Conservation (phyloP, 257 asterid species). For the Ophiorrhiza pumila region DNA sequence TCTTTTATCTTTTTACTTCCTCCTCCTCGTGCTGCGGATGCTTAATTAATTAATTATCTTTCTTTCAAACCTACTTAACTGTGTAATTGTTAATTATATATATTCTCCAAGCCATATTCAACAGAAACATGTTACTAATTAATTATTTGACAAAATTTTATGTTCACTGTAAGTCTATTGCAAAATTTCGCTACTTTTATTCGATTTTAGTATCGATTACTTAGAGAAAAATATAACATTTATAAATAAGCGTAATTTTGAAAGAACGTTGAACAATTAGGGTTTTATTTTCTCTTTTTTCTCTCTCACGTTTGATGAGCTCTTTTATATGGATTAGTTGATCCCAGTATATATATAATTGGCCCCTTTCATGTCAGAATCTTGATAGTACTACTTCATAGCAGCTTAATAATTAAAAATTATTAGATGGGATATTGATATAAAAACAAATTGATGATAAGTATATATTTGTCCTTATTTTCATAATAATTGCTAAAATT, state of each 20-base stretch:
- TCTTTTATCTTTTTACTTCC: not conserved
- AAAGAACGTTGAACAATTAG: too few species aligned
- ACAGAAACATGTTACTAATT: too few species aligned
- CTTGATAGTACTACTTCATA: not conserved
- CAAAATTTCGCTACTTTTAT: too few species aligned
- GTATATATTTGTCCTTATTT: constrained; percentile 21
- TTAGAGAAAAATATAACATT: too few species aligned
- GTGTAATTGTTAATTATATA: too few species aligned
- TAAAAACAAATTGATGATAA: not conserved
- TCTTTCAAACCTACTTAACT: not conserved
- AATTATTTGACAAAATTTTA: too few species aligned
- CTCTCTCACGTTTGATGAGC: not conserved
- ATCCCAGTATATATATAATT: not conserved
- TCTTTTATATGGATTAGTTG: not conserved
- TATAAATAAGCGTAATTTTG: too few species aligned
- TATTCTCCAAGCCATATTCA: too few species aligned
- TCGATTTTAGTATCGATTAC: too few species aligned
- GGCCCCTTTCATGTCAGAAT: not conserved
- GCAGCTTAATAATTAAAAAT: constrained; percentile 6
- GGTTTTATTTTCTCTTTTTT: too few species aligned
- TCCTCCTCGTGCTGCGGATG: not conserved
- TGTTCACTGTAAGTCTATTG: too few species aligned
- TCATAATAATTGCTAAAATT: constrained; percentile 21
- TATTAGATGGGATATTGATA: not conserved
- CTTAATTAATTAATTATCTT: not conserved